phyloP scores from a whole-genome alignment of 352 stramenopile genomes.

The Pythium diclinum region DNA sequence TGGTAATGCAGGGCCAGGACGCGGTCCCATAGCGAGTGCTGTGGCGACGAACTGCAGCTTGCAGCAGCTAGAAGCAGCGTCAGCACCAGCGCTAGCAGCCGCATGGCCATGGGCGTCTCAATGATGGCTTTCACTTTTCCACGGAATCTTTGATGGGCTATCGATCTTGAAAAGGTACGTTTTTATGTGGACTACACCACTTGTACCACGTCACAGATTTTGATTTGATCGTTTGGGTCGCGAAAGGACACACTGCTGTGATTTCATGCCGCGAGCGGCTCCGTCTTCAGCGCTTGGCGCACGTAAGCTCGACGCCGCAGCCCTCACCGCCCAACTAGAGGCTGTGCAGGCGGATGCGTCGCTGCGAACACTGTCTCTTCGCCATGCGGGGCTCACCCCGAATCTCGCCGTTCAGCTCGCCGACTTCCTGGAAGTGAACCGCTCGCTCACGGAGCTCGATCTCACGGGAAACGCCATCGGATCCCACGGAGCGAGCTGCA shows the following conservation, averaged over 20 bases:
- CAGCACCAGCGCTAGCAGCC: not conserved
- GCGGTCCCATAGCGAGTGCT: slow-evolving; percentile 5
- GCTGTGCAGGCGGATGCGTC: slow-evolving; percentile 13
- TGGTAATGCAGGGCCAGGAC: not conserved
- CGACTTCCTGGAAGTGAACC: slow-evolving; percentile 47
- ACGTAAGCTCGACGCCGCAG: slow-evolving; percentile 31
- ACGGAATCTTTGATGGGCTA: not conserved
- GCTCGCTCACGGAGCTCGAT: slow-evolving; percentile 37
- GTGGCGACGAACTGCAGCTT: not conserved
- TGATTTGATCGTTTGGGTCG: too few species aligned
- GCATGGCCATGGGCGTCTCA: not conserved
- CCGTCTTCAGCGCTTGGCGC: not conserved
- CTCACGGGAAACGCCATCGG: slow-evolving; percentile 36
- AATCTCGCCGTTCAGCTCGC: slow-evolving; percentile 43
- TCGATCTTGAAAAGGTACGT: slow-evolving; percentile 2
- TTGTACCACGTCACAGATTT: not conserved
- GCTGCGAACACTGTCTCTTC: slow-evolving; percentile 25
- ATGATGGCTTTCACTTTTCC: too few species aligned
- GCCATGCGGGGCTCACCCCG: slow-evolving; percentile 32
- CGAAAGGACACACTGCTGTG: not conserved
- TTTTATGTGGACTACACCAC: slow-evolving; percentile 5
- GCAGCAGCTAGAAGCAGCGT: not conserved
- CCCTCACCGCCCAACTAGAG: slow-evolving; percentile 28
- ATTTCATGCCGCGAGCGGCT: not conserved
- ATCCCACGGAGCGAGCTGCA: slow-evolving; percentile 33